Evolutionary conservation across 352 stramenopile genomes (phyloP).

Genomic region (Phytophthora litchii): DNA sequence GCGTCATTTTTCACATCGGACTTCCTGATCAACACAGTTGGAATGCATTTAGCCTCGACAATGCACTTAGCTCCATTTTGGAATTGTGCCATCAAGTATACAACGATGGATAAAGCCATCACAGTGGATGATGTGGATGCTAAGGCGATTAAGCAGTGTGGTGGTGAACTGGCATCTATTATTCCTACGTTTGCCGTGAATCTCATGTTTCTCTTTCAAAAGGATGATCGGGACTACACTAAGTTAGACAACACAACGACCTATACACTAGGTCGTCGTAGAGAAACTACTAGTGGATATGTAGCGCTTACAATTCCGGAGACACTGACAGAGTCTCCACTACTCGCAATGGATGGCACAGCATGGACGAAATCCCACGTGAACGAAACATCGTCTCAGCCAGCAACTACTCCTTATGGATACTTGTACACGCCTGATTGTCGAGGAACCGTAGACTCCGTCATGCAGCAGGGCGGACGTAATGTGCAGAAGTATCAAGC

Average conservation of each 20-base stretch:
- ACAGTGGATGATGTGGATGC: slow-evolving; percentile 30
- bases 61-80: slow-evolving; percentile 50
- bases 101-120: slow-evolving; percentile 43
- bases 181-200: slow-evolving; percentile 44
- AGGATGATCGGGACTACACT: slow-evolving; percentile 39
- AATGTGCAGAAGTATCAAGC: slow-evolving; percentile 56
- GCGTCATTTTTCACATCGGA: slow-evolving; percentile 38
- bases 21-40: slow-evolving; percentile 39
- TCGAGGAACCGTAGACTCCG: slow-evolving; percentile 24
- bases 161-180: slow-evolving; percentile 15
- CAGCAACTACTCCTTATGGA: slow-evolving; percentile 32
- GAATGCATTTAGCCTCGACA: slow-evolving; percentile 39
- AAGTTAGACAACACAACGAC: slow-evolving; percentile 49
- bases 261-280: slow-evolving; percentile 39
- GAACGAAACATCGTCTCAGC: background rate
- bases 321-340: slow-evolving; percentile 29
- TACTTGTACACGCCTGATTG: slow-evolving; percentile 50
- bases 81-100: slow-evolving; percentile 49
- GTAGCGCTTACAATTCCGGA: slow-evolving; percentile 30
- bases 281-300: slow-evolving; percentile 26
- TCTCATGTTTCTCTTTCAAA: slow-evolving; percentile 51
- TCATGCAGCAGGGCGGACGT: slow-evolving; percentile 36
- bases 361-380: slow-evolving; percentile 38
- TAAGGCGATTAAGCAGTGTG: slow-evolving; percentile 29
- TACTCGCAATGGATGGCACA: slow-evolving; percentile 41